Evolutionary conservation across 2,329 filamentous ascomycete genomes (phyloP).

Genomic region (Clarireedia monteithiana): DNA sequence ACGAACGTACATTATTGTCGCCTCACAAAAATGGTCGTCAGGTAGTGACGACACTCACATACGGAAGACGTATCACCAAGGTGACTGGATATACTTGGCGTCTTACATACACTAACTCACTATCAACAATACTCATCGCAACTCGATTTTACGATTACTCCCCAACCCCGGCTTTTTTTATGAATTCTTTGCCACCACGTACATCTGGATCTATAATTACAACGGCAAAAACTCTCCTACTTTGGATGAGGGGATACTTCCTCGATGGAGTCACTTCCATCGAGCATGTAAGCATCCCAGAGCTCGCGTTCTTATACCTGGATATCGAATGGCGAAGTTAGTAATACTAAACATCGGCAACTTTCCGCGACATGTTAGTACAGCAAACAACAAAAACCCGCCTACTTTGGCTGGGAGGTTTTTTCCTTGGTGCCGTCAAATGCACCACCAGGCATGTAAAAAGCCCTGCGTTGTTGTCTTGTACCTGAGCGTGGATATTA

Average conservation of each 20-base stretch:
- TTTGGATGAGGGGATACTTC: slow-evolving; percentile 5
- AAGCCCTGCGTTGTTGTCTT: background rate
- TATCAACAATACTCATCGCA: background rate
- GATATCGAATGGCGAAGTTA: background rate
- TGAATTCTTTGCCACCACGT: background rate
- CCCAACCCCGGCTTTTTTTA: background rate
- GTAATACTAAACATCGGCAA: background rate
- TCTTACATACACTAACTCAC: background rate
- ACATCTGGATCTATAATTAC: background rate
- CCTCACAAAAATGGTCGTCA: background rate
- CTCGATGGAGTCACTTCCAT: slow-evolving; percentile 2
- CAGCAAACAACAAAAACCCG: background rate
- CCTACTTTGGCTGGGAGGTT: slow-evolving; percentile 7
- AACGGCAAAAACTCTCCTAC: slow-evolving; percentile 7
- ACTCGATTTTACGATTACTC: background rate
- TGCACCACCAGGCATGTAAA: slow-evolving; percentile 7
- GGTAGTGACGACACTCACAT: background rate
- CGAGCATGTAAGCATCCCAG: slow-evolving; percentile 4
- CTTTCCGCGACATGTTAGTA: no score
- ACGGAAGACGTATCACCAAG: background rate
- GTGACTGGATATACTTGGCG: background rate
- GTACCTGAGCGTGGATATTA: background rate
- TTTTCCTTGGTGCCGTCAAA: slow-evolving; percentile 3
- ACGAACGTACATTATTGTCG: background rate
- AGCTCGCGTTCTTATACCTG: background rate